Percentiles rank a stretch among this genome's conserved stretches.
Evolutionary conservation across 163 green algal species (phyloP).

Genomic region (Volvox carteri): DNA sequence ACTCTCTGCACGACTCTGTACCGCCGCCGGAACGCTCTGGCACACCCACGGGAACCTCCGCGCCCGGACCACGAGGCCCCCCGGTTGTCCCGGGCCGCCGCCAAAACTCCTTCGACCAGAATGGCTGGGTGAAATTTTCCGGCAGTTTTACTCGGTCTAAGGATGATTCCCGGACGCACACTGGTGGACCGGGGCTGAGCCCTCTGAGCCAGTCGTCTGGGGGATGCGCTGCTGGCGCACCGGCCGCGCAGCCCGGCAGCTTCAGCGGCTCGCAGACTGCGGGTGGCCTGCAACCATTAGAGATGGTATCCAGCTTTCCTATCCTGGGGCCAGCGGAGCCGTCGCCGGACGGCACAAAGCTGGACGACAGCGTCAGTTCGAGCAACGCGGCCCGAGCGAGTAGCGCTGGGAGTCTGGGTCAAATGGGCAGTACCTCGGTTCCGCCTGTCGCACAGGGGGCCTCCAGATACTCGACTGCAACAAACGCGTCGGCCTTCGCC

Average conservation of each 20-base stretch:
- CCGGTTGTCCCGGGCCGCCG: background rate
- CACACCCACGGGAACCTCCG: background rate
- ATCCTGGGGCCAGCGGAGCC: background rate
- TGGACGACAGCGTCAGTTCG: background rate
- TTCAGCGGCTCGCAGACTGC: constrained; percentile 1
- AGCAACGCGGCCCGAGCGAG: background rate
- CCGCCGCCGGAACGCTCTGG: background rate
- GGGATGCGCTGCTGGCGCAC: background rate
- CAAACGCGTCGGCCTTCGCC: constrained; percentile 30
- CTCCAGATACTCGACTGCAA: background rate
- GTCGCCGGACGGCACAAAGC: background rate
- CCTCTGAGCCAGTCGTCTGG: background rate
- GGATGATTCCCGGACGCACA: background rate
- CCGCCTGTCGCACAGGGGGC: background rate
- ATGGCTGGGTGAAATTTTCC: constrained; percentile 53
- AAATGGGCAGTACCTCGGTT: background rate
- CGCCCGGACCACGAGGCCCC: background rate
- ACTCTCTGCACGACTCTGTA: background rate
- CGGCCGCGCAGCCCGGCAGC: background rate
- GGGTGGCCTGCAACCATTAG: background rate
- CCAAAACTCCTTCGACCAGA: constrained; percentile 39
- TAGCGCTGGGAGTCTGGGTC: background rate
- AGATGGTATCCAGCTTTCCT: background rate
- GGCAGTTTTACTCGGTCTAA: constrained; percentile 23
- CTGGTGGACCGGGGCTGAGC: background rate